These are phyloP conservation scores for Cystofilobasidium bisporidii DNA, from an alignment of 768 basidiomycete genomes.

Conservation along the genomic window DNA sequence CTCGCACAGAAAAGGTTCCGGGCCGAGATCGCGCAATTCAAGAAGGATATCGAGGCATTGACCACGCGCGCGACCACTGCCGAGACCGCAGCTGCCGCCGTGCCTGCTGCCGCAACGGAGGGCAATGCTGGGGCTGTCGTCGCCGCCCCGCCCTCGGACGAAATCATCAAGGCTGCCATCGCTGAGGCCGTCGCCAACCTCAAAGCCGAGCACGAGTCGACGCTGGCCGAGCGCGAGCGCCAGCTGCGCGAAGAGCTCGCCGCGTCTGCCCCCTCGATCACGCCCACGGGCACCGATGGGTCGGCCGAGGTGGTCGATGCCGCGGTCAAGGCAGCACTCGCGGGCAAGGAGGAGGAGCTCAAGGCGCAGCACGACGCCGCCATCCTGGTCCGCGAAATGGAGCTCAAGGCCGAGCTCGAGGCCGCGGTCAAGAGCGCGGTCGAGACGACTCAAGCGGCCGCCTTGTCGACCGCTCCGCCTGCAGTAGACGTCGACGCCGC, in stretches of 20 bases:
- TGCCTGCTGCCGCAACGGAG: not conserved
- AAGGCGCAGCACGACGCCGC: conserved; percentile 1
- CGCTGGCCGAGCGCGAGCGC: conserved; percentile 21
- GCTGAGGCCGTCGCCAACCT: conserved; percentile 18
- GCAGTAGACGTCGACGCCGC: conserved; percentile 14
- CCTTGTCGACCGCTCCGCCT: not conserved
- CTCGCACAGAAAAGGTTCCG: conserved; percentile 9
- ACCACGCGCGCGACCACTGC: not conserved
- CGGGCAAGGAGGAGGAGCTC: conserved; percentile 13
- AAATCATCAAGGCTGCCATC: conserved; percentile 18
- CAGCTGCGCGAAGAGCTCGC: conserved; percentile 19
- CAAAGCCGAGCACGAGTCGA: conserved; percentile 11
- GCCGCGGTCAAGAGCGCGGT: conserved; percentile 15
- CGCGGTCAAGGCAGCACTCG: conserved; percentile 23
- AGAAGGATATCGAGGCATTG: not conserved
- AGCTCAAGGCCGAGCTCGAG: conserved; percentile 11
- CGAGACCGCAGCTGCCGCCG: not conserved
- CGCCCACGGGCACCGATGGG: not conserved
- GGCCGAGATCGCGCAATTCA: not conserved
- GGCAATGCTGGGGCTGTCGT: not conserved
- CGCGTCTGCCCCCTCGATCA: not conserved
- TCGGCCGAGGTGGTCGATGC: conserved; percentile 13
- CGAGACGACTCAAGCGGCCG: conserved; percentile 2
- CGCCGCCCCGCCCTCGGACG: conserved; percentile 8
- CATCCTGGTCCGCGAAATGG: conserved; percentile 17